A percentile compares a stretch with the other conserved stretches of the same genome.
Evolutionary conservation across 192 early-diverging fungal genomes (phyloP).

Genomic region (Pilaira anomala): DNA sequence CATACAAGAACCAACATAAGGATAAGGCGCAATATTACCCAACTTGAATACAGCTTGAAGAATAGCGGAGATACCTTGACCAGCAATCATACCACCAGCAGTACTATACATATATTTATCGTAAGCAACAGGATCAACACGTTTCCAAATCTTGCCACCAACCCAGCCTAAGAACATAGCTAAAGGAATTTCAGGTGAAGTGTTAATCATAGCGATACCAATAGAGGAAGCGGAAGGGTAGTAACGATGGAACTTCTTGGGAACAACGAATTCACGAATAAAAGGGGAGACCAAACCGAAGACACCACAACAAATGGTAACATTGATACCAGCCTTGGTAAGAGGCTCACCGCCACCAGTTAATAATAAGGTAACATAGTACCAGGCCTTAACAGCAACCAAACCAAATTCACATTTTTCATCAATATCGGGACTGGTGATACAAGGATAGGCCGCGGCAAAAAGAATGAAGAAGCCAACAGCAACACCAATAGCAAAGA

Average conservation of each 20-base stretch:
- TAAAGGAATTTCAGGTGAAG: conserved; percentile 42
- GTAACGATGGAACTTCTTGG: conserved; percentile 46
- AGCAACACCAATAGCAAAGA: conserved; percentile 53
- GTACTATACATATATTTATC: conserved; percentile 43
- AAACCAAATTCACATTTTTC: conserved; percentile 34
- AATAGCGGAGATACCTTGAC: conserved; percentile 49
- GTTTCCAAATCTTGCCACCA: conserved; percentile 44
- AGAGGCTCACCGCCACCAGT: conserved; percentile 39
- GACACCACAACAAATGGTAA: conserved; percentile 43
- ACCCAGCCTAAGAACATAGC: conserved; percentile 48
- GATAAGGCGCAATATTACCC: conserved; percentile 29
- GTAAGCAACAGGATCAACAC: conserved; percentile 16
- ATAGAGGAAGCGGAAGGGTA: conserved; percentile 44
- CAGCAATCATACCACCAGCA: conserved; percentile 50
- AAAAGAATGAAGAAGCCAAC: conserved; percentile 61
- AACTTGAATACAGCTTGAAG: conserved; percentile 47
- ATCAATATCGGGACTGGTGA: conserved; percentile 27
- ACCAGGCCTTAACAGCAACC: conserved; percentile 36
- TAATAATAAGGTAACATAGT: conserved; percentile 42
- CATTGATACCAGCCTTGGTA: conserved; percentile 36
- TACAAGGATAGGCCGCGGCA: conserved; percentile 62
- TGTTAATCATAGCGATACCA: conserved; percentile 54
- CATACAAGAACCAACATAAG: conserved; percentile 27
- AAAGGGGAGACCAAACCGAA: conserved; percentile 37
- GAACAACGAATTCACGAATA: conserved; percentile 46